Evolutionary conservation across 1,139 yeast genomes (phyloP).

Genomic region (Chernovozyma sophiae-reginae): DNA sequence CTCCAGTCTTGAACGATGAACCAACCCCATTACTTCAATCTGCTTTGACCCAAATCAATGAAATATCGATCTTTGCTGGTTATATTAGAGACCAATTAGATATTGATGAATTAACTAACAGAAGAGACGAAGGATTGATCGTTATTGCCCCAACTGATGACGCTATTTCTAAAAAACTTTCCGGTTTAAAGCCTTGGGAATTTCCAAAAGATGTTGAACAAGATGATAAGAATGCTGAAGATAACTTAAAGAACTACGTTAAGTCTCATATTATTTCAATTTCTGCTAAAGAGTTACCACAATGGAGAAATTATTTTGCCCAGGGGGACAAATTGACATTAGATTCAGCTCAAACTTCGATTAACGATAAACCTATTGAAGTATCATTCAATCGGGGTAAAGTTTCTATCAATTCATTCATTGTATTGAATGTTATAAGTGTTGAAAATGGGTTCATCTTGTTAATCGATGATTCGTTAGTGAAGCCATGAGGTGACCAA

Average conservation of each 20-base stretch:
- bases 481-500: conserved; percentile 17
- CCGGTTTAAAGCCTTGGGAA: conserved; percentile 61
- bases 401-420: conserved; percentile 27
- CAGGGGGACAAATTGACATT: conserved; percentile 1
- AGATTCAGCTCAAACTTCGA: neutral
- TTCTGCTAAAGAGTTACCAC: conserved; percentile 11
- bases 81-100: conserved; percentile 52
- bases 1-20: neutral
- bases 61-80: conserved; percentile 49
- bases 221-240: conserved; percentile 37
- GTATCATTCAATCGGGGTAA: conserved; percentile 39
- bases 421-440: neutral
- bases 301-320: conserved; percentile 1
- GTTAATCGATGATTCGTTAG: conserved; percentile 43
- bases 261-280: conserved; percentile 45
- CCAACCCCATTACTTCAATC: conserved; percentile 21
- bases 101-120: conserved; percentile 39
- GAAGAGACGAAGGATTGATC: conserved; percentile 32
- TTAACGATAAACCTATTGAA: conserved; percentile 17
- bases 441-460: conserved; percentile 60
- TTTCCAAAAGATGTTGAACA: conserved; percentile 48
- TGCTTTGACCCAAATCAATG: conserved; percentile 40
- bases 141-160: conserved; percentile 60
- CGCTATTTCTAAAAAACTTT: conserved; percentile 38
- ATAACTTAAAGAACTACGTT: conserved; percentile 50